A percentile compares a stretch with the other conserved stretches of the same genome.
Conservation (phyloP, 345 rosid genomes). For the Acer yangbiense region DNA sequence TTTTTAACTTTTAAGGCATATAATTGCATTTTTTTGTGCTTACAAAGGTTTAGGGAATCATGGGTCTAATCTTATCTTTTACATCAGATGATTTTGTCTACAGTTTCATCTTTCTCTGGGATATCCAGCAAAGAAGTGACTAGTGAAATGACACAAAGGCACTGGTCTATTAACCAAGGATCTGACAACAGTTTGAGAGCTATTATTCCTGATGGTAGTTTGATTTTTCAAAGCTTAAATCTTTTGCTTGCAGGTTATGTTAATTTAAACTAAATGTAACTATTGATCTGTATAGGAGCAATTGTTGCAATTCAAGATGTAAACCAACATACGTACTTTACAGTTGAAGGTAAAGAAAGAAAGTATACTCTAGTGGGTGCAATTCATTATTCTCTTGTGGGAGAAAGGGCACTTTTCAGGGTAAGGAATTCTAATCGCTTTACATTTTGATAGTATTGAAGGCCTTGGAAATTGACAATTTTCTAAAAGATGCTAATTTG, state of each 20-base stretch:
- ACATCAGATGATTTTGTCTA: conserved; percentile 67
- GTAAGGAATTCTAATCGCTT: conserved; percentile 39
- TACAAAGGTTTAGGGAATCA: conserved; percentile 9
- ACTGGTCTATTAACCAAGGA: conserved; percentile 39
- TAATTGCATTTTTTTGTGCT: conserved; percentile 21
- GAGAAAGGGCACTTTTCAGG: conserved; percentile 85
- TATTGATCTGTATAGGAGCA: conserved; percentile 55
- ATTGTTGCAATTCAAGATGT: conserved; percentile 88
- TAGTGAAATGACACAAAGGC: conserved; percentile 36
- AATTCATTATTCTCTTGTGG: conserved; percentile 85
- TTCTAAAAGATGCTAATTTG: background rate
- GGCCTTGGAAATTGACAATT: background rate
- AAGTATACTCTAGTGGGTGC: conserved; percentile 58
- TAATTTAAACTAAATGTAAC: conserved; percentile 22
- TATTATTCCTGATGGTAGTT: conserved; percentile 76
- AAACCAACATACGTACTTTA: conserved; percentile 78
- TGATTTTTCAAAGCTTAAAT: conserved; percentile 17
- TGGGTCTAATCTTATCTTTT: conserved; percentile 26
- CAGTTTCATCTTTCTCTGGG: conserved; percentile 58
- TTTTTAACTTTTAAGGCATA: background rate
- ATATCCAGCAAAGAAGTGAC: conserved; percentile 39
- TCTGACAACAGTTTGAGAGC: conserved; percentile 47
- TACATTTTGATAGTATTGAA: background rate
- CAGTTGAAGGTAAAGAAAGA: conserved; percentile 66
- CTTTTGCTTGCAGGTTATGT: conserved; percentile 20